These are phyloP conservation scores for Cyclanthera cordifolia DNA, from an alignment of 306 rosid genomes.

Conservation along the genomic window DNA sequence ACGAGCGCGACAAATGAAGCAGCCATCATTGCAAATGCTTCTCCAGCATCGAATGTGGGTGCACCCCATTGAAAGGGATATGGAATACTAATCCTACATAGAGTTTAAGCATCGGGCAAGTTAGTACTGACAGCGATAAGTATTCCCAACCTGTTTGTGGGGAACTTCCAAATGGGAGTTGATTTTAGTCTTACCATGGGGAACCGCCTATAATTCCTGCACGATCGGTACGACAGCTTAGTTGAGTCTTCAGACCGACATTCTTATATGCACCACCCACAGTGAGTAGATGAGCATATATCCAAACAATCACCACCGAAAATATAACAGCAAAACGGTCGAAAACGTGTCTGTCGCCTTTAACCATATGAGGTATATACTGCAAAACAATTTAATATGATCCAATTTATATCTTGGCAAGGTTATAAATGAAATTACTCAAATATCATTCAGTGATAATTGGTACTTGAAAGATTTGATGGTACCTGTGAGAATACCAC, in stretches of 20 bases:
- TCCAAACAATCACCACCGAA: constrained; percentile 71
- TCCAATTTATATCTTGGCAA: neutral
- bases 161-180: neutral
- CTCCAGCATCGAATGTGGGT: constrained; percentile 93
- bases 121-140: neutral
- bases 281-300: constrained; percentile 76
- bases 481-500: constrained; percentile 75
- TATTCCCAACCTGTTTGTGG: neutral
- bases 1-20: constrained; percentile 84
- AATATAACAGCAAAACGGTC: constrained; percentile 79
- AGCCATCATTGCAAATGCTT: constrained; percentile 97
- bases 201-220: constrained; percentile 77
- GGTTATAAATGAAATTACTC: neutral
- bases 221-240: constrained; percentile 81
- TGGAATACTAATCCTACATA: constrained; percentile 84
- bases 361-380: constrained; percentile 72
- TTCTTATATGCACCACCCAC: constrained; percentile 83
- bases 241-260: constrained; percentile 37
- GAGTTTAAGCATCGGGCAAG: neutral
- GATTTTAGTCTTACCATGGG: constrained; percentile 52
- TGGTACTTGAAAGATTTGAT: neutral
- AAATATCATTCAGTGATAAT: neutral
- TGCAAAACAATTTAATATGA: constrained; percentile 22
- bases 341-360: constrained; percentile 38
- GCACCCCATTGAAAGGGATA: constrained; percentile 99